Conservation (phyloP, 495 filamentous ascomycete species). For the Penicillium dipodomyicola region DNA sequence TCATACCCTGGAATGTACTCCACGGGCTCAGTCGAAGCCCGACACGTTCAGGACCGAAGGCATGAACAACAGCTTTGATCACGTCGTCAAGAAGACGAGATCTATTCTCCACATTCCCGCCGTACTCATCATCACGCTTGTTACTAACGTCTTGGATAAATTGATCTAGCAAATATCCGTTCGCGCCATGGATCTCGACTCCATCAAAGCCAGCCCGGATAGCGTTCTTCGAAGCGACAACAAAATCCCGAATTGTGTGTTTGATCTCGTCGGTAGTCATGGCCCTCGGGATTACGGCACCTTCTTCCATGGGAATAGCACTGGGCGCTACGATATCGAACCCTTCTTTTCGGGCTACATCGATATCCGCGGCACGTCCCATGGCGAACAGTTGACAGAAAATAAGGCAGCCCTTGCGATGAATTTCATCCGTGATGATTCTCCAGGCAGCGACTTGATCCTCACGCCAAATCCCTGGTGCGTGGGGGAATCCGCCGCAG, state of each 20-base stretch:
- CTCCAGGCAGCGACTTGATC: constrained; percentile 62
- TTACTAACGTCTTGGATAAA: constrained; percentile 65
- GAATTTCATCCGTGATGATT: constrained; percentile 60
- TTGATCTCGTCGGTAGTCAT: constrained; percentile 59
- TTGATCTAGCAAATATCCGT: constrained; percentile 75
- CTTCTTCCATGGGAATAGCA: constrained; percentile 43
- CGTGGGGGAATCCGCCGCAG: constrained; percentile 49
- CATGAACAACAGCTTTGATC: constrained; percentile 53
- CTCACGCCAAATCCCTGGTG: constrained; percentile 60
- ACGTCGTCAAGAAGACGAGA: constrained; percentile 59
- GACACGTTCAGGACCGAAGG: constrained; percentile 57
- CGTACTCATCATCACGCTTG: constrained; percentile 61
- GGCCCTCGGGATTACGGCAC: constrained; percentile 39
- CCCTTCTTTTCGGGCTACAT: constrained; percentile 36
- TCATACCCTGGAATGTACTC: constrained; percentile 61
- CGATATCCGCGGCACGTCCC: constrained; percentile 53
- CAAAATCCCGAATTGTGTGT: constrained; percentile 55
- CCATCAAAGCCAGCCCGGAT: constrained; percentile 72
- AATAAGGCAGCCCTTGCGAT: constrained; percentile 59
- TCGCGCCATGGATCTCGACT: constrained; percentile 73
- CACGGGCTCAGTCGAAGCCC: constrained; percentile 63
- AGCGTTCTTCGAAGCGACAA: constrained; percentile 51
- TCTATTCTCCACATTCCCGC: constrained; percentile 67
- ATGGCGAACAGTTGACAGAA: constrained; percentile 65
- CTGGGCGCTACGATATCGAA: constrained; percentile 33